Evolutionary conservation across 2,329 filamentous ascomycete species (phyloP), one percentile per base, ranked within the genome.

Genomic region (Ophiostoma australiae): DNA sequence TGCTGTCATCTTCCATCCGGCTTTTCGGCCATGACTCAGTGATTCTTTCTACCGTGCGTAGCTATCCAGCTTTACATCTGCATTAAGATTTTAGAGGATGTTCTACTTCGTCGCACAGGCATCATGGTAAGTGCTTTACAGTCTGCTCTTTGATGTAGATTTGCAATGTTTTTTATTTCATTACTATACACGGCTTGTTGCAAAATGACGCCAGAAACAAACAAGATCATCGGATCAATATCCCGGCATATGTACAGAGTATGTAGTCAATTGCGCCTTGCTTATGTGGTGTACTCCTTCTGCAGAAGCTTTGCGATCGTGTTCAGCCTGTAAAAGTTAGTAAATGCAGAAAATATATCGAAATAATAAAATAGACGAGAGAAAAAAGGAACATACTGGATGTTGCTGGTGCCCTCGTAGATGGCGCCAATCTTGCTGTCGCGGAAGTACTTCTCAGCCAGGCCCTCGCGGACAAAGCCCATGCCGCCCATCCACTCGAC

Each of bases 401-500:
- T 90, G 78, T 90, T 90, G 81, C 90, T 93, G 70, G 91, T 94
- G 41, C 95, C 95, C 84, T 97, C 94, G 79, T 97, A 97, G 76
- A 97, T 98, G 74, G 93, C 93, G 11, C 95, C 95, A 78, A 99
- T 99, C 90, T 98, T 99, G 85, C 91, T 95, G 80, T 99, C 95
- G 67, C 95, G 86, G 86, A 91, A 99, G 84, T 90, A 97, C 88
- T 99, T 99, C 88, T 99, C 95, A 0, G 95, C 95, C 72, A 97
- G 89, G 0, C 95, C 95, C 80, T 99, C 95, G 65, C 95, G 85
- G 20, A 99, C 95, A 77, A 99, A 99, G 66, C 95, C 95, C 95
- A 99, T 98, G 73, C 95, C 95, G 67, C 95, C 95, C 94, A 98
- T 98, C 95, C 95, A 99, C 83, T 99, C 95, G 37, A 99, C 89